Percentiles rank a stretch among this genome's conserved stretches.
Conservation (phyloP, 2,329 filamentous ascomycete species). For the Neospermospora avenae region DNA sequence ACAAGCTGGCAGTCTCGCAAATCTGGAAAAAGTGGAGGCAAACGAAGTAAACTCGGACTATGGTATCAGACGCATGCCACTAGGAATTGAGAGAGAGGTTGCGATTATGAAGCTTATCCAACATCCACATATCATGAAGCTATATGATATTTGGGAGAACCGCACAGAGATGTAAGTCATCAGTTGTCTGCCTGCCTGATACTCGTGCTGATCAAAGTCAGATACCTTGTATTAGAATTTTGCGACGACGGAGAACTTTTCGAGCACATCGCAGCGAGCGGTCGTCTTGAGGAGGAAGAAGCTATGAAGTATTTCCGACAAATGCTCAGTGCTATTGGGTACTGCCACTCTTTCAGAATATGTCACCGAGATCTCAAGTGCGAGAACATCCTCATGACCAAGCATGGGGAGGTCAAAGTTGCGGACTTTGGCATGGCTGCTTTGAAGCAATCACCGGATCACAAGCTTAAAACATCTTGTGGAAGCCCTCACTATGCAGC, state of each 20-base stretch:
- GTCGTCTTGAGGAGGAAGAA: slow-evolving; percentile 74
- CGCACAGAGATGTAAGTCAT: slow-evolving; percentile 79
- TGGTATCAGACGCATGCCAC: slow-evolving; percentile 70
- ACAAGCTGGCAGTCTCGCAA: slow-evolving; percentile 80
- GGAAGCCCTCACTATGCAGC: slow-evolving; percentile 97
- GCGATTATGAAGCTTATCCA: slow-evolving; percentile 96
- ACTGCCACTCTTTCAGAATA: slow-evolving; percentile 92
- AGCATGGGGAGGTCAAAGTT: slow-evolving; percentile 77
- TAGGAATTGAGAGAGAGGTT: slow-evolving; percentile 90
- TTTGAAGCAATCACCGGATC: slow-evolving; percentile 73
- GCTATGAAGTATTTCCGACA: slow-evolving; percentile 86
- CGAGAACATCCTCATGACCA: slow-evolving; percentile 89
- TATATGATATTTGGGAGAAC: slow-evolving; percentile 98
- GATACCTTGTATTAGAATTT: slow-evolving; percentile 92
- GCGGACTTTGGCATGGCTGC: slow-evolving; percentile 99
- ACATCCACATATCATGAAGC: slow-evolving; percentile 88
- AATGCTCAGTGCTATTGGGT: slow-evolving; percentile 86
- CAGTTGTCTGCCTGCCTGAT: background rate
- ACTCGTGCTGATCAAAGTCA: slow-evolving; percentile 37
- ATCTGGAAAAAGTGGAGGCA: slow-evolving; percentile 71
- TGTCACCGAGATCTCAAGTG: slow-evolving; percentile 96
- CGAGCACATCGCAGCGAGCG: slow-evolving; percentile 73
- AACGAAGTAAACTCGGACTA: slow-evolving; percentile 52
- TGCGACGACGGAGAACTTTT: slow-evolving; percentile 73
- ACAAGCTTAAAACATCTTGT: slow-evolving; percentile 83